Evolutionary conservation across 805 yeast genomes (phyloP).

Genomic region (Candida nitratophila): DNA sequence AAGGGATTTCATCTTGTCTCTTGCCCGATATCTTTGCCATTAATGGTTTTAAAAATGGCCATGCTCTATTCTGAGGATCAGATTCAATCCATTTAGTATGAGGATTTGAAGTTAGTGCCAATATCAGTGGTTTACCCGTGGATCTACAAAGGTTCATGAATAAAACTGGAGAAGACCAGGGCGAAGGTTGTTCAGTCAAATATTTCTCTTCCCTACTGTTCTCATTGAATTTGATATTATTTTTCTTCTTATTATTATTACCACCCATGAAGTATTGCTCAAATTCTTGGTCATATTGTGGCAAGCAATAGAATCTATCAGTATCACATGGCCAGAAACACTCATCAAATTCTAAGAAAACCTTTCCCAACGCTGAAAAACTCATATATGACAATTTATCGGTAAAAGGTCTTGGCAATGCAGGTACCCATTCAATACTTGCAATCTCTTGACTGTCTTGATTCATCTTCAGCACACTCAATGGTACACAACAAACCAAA

Average conservation of each 20-base stretch:
- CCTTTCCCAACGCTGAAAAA: slow-evolving; percentile 40
- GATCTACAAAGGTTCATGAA: slow-evolving; percentile 23
- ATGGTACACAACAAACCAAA: slow-evolving; percentile 43
- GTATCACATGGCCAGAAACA: slow-evolving; percentile 37
- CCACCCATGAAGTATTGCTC: neutral
- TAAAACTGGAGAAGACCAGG: slow-evolving; percentile 23
- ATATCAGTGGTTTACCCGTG: slow-evolving; percentile 30
- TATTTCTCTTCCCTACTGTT: neutral
- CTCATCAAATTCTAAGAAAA: slow-evolving; percentile 37
- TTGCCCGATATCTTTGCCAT: slow-evolving; percentile 24
- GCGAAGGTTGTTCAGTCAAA: slow-evolving; percentile 3
- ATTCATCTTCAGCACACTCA: slow-evolving; percentile 35
- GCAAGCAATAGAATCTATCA: slow-evolving; percentile 26
- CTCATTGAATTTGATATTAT: neutral
- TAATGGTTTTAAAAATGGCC: slow-evolving; percentile 40
- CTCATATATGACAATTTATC: slow-evolving; percentile 23
- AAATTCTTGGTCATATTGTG: slow-evolving; percentile 18
- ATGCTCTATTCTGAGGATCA: slow-evolving; percentile 29
- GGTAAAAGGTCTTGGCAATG: slow-evolving; percentile 27
- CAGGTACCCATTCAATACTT: slow-evolving; percentile 26
- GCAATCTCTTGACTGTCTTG: slow-evolving; percentile 15
- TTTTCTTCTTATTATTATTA: neutral
- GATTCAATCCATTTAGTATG: slow-evolving; percentile 41
- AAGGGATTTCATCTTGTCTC: slow-evolving; percentile 12
- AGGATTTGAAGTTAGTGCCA: slow-evolving; percentile 43